Base-by-base conservation (phyloP, 768 basidiomycete genomes). In the Tricholoma bakamatsutake region DNA sequence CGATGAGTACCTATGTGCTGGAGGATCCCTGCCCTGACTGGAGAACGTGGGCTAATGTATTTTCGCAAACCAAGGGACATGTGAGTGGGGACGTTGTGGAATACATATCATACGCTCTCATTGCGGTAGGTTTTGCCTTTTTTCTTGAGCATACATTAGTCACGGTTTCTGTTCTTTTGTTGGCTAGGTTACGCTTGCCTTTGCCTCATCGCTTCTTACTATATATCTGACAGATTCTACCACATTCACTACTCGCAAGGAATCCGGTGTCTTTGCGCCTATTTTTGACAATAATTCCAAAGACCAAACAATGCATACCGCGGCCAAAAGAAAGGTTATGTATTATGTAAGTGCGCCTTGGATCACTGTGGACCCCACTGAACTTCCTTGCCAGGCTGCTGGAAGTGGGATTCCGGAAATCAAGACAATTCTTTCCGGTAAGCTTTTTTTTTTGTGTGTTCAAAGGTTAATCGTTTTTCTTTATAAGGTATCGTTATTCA, bases 351-450 rank as follows among this genome's bases (percentile, higher is more conserved):
- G 87, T 76, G 30, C 9, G 37, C 8, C 40, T 13, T 40, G n/a
- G 15, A 18, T 35, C 30, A 27, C 8, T 9, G 30, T 45, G 15
- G 42, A 39, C 17, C 10, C 9, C 28, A 35, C 21, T 27, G 27
- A 17, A 50, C 50, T 57, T 11, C 65, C 10, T 61, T 40, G 43
- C 17, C 39, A 90, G 88, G 93, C 97, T 9, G 93, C 93, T 17
- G 97, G 97, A 17, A 91, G 88, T 64, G 97, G 97, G 48, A 95
- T 98, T 54, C 94, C 95, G 0, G 96, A 99, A 70, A 88, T 99
- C 67, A 99, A 99, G 69, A 91, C 90, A 0, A 93, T 96, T 55
- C 77, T 96, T 43, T 91, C 89, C 50, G 93, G 90, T 85, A 61
- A 42, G 71, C 10, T 13, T 15, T 7, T 13, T 17, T 30, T 11